Base-by-base conservation (phyloP, 176 grass and related monocot species). In the Saccharum officinarum region DNA sequence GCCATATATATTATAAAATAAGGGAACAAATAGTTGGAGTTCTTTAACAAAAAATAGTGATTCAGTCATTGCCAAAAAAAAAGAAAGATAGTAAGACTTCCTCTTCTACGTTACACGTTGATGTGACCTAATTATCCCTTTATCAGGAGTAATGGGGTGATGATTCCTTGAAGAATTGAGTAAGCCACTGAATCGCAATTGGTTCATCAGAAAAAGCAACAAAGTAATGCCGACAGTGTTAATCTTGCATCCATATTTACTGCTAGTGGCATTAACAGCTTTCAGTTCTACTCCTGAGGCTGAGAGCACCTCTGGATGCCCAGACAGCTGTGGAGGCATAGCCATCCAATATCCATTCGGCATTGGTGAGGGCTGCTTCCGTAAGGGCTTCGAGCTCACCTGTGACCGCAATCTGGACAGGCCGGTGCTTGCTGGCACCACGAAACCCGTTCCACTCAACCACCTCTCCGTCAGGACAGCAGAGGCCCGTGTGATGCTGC, bases 291-390 rank as follows among this genome's bases (percentile, higher is more conserved):
- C 18, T 38, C 12, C 11, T n/a, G 20, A 0, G 55, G 30, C 47
- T 10, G 67, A 17, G 47, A 50, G 47, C 47, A 50, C 47, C 47
- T 50, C 47, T 50, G 47, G 3, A 15, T 92, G 91, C 72, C 81
- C 52, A 2, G 67, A 75, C 52, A 90, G 75, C 69, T 90, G 91
- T 1, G 81, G 91, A 5, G 36, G 80, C 66, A 78, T 88, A 16
- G 26, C 64, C 42, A 78, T 93, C 77, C 71, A 86, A 0, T 90
- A 85, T 77, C 88, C 91, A 1, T 93, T 93, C 25, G 91, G 91
- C 80, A 87, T 77, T 22, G 25, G 42, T 14, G 0, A 14, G 0
- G 82, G 81, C 7, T 87, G 80, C 79, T 88, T 28, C 77, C 82
- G 26, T 14, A 0, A 13, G 0, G 87, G 87, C 52, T 92, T 92